A percentile compares a stretch with the other conserved stretches of the same genome.
Evolutionary conservation across 345 rosid genomes (phyloP).

Genomic region (Eucalyptus virginea): DNA sequence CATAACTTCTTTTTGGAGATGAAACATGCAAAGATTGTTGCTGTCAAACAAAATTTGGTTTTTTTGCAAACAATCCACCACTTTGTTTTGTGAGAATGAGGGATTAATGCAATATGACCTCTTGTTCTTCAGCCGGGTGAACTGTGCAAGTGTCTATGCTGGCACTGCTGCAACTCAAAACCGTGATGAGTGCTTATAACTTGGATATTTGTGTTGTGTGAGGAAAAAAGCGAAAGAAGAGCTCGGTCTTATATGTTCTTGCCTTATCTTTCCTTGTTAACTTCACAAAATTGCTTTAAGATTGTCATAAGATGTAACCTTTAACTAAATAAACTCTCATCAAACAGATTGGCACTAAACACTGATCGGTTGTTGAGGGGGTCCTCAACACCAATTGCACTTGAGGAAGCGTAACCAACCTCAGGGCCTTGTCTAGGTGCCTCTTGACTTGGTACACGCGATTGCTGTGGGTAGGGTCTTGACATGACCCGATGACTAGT

Average conservation of each 20-base stretch:
- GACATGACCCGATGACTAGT: neutral
- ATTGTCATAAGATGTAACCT: neutral
- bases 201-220: too few relatives aligned
- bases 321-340: neutral
- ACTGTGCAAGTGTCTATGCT: neutral
- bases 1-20: neutral
- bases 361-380: constrained; percentile 5
- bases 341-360: neutral
- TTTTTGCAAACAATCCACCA: neutral
- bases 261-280: neutral
- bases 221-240: too few relatives aligned
- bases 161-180: neutral
- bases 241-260: neutral
- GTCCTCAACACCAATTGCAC: neutral
- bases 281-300: neutral
- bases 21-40: neutral
- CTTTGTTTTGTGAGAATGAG: neutral
- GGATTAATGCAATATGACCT: neutral
- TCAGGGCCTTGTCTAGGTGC: neutral
- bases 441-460: neutral
- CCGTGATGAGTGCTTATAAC: neutral
- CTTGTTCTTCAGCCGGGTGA: neutral
- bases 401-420: neutral
- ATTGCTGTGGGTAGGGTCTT: neutral
- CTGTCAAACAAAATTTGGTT: neutral